Evolutionary conservation across 1,139 yeast species (phyloP).

Genomic region (Hemisphaericaspora xylofermentans): DNA sequence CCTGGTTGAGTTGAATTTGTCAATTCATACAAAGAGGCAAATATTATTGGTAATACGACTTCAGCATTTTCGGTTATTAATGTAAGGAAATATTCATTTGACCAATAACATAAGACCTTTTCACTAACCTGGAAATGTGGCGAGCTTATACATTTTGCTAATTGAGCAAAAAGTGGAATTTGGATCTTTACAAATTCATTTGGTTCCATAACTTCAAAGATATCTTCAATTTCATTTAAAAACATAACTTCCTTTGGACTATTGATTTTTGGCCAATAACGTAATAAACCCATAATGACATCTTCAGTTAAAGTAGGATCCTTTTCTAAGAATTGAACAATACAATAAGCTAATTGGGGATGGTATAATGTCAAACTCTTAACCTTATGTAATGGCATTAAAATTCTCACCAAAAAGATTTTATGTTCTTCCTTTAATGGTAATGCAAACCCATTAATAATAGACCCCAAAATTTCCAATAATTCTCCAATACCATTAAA

Average conservation of each 20-base stretch:
- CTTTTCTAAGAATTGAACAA: slow-evolving; percentile 93
- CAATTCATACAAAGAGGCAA: slow-evolving; percentile 85
- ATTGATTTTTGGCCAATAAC: slow-evolving; percentile 97
- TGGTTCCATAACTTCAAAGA: slow-evolving; percentile 95
- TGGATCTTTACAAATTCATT: slow-evolving; percentile 88
- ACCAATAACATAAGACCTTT: slow-evolving; percentile 91
- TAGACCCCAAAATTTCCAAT: slow-evolving; percentile 90
- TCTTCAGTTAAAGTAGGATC: slow-evolving; percentile 92
- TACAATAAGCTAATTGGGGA: slow-evolving; percentile 95
- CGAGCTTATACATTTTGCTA: slow-evolving; percentile 90
- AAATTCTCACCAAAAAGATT: slow-evolving; percentile 81
- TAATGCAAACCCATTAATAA: slow-evolving; percentile 95
- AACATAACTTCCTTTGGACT: slow-evolving; percentile 96
- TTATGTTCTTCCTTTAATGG: slow-evolving; percentile 98
- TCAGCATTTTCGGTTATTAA: slow-evolving; percentile 89
- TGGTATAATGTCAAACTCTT: slow-evolving; percentile 86
- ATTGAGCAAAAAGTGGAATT: slow-evolving; percentile 90
- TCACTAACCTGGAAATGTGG: slow-evolving; percentile 98
- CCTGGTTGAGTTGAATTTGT: slow-evolving; percentile 56
- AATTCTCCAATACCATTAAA: slow-evolving; percentile 96
- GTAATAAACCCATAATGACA: slow-evolving; percentile 85
- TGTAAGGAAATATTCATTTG: slow-evolving; percentile 88
- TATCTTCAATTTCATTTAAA: slow-evolving; percentile 92
- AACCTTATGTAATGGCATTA: slow-evolving; percentile 91
- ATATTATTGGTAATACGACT: slow-evolving; percentile 87